Evolutionary conservation across 495 filamentous ascomycete species (phyloP).

Genomic region (Schizothecium vesticola): DNA sequence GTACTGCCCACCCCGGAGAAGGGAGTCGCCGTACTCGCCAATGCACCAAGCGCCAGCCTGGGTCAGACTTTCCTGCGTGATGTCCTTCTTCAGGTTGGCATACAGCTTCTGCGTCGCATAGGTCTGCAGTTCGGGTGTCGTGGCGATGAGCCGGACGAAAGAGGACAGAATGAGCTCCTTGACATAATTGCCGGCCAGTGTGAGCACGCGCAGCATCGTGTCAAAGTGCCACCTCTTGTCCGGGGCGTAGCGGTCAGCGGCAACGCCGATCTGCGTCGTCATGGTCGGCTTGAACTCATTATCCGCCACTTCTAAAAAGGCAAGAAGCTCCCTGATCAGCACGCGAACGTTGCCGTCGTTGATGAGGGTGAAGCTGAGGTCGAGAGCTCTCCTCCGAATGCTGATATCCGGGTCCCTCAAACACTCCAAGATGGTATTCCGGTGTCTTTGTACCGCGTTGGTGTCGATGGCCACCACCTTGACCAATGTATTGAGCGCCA

Average conservation of each 20-base stretch:
- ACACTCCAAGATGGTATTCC: conserved; percentile 96
- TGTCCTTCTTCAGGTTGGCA: conserved; percentile 82
- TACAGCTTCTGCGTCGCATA: conserved; percentile 97
- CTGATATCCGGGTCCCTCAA: conserved; percentile 97
- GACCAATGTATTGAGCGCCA: conserved; percentile 92
- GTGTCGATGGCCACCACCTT: conserved; percentile 98
- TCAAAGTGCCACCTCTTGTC: conserved; percentile 98
- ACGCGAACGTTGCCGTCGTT: conserved; percentile 94
- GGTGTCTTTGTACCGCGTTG: conserved; percentile 92
- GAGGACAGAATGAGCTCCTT: conserved; percentile 97
- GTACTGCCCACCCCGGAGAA: conserved; percentile 83
- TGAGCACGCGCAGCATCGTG: conserved; percentile 92
- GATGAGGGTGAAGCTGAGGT: conserved; percentile 96
- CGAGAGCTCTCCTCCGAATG: conserved; percentile 87
- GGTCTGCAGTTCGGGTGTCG: conserved; percentile 87
- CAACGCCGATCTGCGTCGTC: conserved; percentile 95
- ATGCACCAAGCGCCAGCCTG: conserved; percentile 97
- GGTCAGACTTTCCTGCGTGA: conserved; percentile 92
- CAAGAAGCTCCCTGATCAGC: conserved; percentile 82
- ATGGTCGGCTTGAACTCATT: conserved; percentile 98
- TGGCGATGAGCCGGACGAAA: conserved; percentile 92
- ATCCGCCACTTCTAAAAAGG: conserved; percentile 93
- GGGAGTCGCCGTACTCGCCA: conserved; percentile 89
- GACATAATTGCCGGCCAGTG: conserved; percentile 90
- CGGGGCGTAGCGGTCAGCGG: conserved; percentile 89